A percentile compares a stretch with the other conserved stretches of the same genome.
phyloP scores from a whole-genome alignment of 1,284 basidiomycete genomes.

The Ustilago curta region DNA sequence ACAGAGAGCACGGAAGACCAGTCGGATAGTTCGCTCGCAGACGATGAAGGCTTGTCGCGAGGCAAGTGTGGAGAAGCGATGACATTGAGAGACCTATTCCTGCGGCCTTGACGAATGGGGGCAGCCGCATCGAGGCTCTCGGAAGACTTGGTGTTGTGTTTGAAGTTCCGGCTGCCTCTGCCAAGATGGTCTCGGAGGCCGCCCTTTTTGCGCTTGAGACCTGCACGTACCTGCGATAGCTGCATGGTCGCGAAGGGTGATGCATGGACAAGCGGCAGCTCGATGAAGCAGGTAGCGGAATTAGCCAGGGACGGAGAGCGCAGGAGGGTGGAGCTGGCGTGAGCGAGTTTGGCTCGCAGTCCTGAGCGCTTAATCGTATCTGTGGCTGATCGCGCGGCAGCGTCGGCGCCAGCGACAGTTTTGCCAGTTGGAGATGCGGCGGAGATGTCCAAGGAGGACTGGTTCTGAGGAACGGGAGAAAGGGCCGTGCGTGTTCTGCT shows the following conservation, averaged over 20 bases:
- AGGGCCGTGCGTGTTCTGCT: conserved; percentile 32
- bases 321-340: conserved; percentile 20
- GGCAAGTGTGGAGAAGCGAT: conserved; percentile 36
- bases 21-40: conserved; percentile 47
- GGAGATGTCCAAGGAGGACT: not conserved
- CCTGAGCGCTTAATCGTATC: conserved; percentile 9
- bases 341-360: conserved; percentile 20
- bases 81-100: conserved; percentile 18
- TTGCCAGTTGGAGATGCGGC: conserved; percentile 2
- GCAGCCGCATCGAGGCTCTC: conserved; percentile 1
- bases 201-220: conserved; percentile 50
- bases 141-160: not conserved
- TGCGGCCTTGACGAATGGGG: conserved; percentile 9
- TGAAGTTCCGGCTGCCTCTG: not conserved
- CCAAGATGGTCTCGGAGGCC: conserved; percentile 23
- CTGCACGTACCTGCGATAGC: conserved; percentile 26
- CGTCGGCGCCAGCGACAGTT: not conserved
- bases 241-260: conserved; percentile 25
- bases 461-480: conserved; percentile 38
- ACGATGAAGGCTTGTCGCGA: conserved; percentile 34
- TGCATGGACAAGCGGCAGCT: conserved; percentile 19
- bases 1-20: conserved; percentile 42
- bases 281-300: conserved; percentile 25
- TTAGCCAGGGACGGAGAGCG: conserved; percentile 22
- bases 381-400: not conserved